Evolutionary conservation across 192 early-diverging fungal species (phyloP).

Genomic region (Coemansia sp.): DNA sequence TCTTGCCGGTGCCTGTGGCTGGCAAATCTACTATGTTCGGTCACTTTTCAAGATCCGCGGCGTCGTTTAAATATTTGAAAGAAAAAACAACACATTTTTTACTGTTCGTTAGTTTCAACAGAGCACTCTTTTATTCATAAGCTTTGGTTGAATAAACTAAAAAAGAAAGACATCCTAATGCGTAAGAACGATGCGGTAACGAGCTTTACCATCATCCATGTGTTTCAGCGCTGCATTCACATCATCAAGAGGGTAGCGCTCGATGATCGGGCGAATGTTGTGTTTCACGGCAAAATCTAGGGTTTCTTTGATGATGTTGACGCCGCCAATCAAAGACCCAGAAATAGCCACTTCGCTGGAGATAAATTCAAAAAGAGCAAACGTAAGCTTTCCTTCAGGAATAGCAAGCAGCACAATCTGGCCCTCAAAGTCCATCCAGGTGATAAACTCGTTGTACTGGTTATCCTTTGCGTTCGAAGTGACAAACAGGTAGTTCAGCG

Average conservation of each 20-base stretch:
- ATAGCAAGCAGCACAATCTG: conserved; percentile 57
- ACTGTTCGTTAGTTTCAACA: neutral
- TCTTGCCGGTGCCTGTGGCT: conserved; percentile 49
- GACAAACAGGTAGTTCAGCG: conserved; percentile 47
- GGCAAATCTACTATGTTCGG: conserved; percentile 56
- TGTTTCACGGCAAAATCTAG: conserved; percentile 70
- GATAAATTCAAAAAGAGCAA: conserved; percentile 50
- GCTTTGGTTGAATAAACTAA: neutral
- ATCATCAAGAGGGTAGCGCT: conserved; percentile 64
- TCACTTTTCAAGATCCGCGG: conserved; percentile 57
- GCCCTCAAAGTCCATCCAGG: conserved; percentile 51
- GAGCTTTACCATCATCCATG: conserved; percentile 59
- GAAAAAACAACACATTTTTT: neutral
- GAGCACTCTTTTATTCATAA: neutral
- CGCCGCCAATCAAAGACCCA: conserved; percentile 69
- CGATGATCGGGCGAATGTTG: conserved; percentile 68
- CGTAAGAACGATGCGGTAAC: conserved; percentile 68
- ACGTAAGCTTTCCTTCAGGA: conserved; percentile 50
- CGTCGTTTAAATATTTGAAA: conserved; percentile 27
- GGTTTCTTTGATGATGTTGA: conserved; percentile 63
- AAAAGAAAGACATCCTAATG: conserved; percentile 34
- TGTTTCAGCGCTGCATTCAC: conserved; percentile 63
- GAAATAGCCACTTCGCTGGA: conserved; percentile 51
- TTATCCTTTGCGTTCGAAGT: conserved; percentile 33
- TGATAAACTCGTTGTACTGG: conserved; percentile 43